Evolutionary conservation across 345 rosid species (phyloP), one percentile per base, ranked within the genome.

Genomic region (rapeseed (Brassica napus)): DNA sequence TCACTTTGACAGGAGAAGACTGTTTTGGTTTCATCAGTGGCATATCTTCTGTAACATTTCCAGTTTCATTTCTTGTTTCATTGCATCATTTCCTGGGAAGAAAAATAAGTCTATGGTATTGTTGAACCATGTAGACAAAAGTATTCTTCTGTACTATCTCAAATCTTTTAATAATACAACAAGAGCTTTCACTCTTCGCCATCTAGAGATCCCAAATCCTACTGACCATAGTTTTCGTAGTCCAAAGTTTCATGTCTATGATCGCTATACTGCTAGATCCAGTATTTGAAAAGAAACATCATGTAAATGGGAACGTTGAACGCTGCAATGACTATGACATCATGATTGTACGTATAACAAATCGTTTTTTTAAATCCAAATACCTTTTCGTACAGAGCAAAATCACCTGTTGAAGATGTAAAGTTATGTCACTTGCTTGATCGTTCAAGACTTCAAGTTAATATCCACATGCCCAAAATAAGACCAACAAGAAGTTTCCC

Each of bases 341-440:
- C 75, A 83, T 81, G 74, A 89, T 77, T 3, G 85, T 73, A 32
- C 93, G 81, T 28, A 28, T 28, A 28, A 28, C 31, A 28, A 28
- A 28, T 28, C 52, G 52, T 11, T 42, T 42, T 42, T 42, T 37
- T 0, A 37, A 2, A 37, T 11, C 52, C 52, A 11, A 42, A 0
- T 42, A 42, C 42, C 42, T 37, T 42, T 42, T 9, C 14, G 49
- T 42, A 42, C 49, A 1, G 49, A 42, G 49, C 47, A 8, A 39
- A 42, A 42, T 42, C 52, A 42, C 52, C 52, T 42, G 52, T 42
- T 42, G n/a, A 39, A 37, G 52, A 42, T 42, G 52, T 42, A 3
- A 42, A 42, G 52, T 42, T 42, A 55, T 77, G 71, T 75, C 72
- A 64, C 23, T 64, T 77, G 64, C 39, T 69, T 62, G 75, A n/a